Conservation (phyloP, 2,329 filamentous ascomycete species). For the Diaporthe nobilis region DNA sequence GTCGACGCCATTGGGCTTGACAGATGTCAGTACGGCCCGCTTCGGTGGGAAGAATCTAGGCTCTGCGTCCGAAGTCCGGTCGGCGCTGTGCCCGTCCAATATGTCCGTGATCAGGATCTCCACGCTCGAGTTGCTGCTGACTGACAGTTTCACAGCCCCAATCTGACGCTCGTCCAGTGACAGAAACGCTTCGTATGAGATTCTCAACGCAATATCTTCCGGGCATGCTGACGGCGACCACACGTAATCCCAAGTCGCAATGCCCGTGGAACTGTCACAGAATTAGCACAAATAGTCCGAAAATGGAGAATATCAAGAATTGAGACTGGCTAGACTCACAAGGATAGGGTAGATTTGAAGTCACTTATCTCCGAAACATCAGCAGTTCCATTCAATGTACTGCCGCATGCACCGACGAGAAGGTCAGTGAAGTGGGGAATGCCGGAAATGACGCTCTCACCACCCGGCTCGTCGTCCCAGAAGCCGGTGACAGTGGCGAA, state of each 20-base stretch:
- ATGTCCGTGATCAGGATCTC: neutral
- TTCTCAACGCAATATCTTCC: neutral
- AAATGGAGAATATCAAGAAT: too few species aligned
- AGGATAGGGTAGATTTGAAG: neutral
- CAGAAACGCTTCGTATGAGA: neutral
- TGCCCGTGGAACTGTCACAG: neutral
- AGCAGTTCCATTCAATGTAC: neutral
- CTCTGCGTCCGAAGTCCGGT: neutral
- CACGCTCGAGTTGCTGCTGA: neutral
- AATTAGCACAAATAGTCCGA: neutral
- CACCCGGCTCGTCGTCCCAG: neutral
- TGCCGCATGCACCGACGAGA: neutral
- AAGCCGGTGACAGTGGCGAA: conserved; percentile 9
- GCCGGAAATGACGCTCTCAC: neutral
- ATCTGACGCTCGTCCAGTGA: neutral
- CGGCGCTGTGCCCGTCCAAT: conserved; percentile 3
- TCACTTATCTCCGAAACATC: neutral
- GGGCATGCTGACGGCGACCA: neutral
- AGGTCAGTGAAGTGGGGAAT: conserved; percentile 9
- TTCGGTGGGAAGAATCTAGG: conserved; percentile 7
- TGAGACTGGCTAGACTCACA: neutral
- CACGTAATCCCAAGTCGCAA: neutral
- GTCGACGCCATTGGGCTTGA: neutral
- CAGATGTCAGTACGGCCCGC: neutral
- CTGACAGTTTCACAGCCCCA: neutral